Evolutionary conservation across 176 grass and related monocot genomes (phyloP), one percentile per base, ranked within the genome.

Genomic region (Eleusine indica): DNA sequence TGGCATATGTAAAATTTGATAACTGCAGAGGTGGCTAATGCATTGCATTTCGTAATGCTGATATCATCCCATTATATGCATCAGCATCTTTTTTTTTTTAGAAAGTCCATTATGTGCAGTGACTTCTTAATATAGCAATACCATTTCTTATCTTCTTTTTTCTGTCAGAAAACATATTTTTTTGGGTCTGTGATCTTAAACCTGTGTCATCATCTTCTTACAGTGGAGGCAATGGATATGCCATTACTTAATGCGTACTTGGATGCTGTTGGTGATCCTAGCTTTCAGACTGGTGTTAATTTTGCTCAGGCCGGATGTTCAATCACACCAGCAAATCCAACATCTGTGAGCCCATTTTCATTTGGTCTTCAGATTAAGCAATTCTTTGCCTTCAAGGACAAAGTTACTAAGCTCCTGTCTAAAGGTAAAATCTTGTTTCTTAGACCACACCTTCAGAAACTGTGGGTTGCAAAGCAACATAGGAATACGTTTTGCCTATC

Each of bases 231-330:
- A 21, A 89, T 99, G 81, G 89, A 89, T 75, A 92, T 99, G 78
- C 93, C 96, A 2, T 88, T 92, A 65, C 79, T 96, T 70, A 96
- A 92, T 88, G 77, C 96, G 61, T 99, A 96, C 86, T 85, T 99
- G 78, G 85, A 94, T 84, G 84, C 96, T 75, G 39, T 99, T 87
- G 96, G 93, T 65, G 82, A 93, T 63, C 93, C 96, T 54, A 96
- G 53, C 80, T 99, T 99, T 35, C 86, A 32, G 15, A 84, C 85
- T 30, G 96, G 96, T 74, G 92, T 88, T 81, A 99, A 96, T 66
- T 99, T 99, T 92, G 96, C 96, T 86, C 89, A 84, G 83, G 96
- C 96, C 78, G 96, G 91, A 39, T 99, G 92, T 63, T 86, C 96
- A 51, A 92, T 99, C 86, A 92, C 91, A 84, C 96, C 96, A 90